phyloP scores from a whole-genome alignment of 2,329 filamentous ascomycete species.

The Pyrenophora tritici-repentis region DNA sequence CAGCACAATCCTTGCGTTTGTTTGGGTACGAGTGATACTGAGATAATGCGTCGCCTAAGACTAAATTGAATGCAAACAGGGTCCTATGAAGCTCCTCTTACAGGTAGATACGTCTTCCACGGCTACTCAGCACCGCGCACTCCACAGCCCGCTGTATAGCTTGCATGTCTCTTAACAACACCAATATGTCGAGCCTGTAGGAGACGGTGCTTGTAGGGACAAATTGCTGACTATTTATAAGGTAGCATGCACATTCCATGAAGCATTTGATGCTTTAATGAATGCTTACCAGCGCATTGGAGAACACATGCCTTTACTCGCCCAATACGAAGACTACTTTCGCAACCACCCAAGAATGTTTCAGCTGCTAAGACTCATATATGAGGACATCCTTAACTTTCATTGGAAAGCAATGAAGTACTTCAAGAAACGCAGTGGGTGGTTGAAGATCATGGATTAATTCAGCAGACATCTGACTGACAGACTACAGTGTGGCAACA shows the following conservation, averaged over 20 bases:
- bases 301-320: constrained; percentile 46
- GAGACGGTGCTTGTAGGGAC: too few relatives aligned
- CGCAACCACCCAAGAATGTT: constrained; percentile 35
- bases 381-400: constrained; percentile 49
- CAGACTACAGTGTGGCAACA: constrained; percentile 21
- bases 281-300: constrained; percentile 49
- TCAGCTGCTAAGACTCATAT: constrained; percentile 42
- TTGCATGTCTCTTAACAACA: too few relatives aligned
- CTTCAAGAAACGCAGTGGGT: constrained; percentile 13
- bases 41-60: not conserved
- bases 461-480: not conserved
- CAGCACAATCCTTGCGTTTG: constrained; percentile 39
- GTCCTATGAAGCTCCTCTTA: constrained; percentile 48
- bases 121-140: too few relatives aligned
- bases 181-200: too few relatives aligned
- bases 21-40: constrained; percentile 17
- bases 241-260: constrained; percentile 38
- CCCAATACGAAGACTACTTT: constrained; percentile 41
- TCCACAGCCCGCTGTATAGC: too few relatives aligned
- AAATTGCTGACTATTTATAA: constrained; percentile 7
- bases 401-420: constrained; percentile 42
- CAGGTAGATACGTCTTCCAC: constrained; percentile 17
- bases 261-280: constrained; percentile 46
- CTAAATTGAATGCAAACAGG: not conserved
- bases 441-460: not conserved